Percentiles rank a stretch among this genome's conserved stretches.
phyloP scores from a whole-genome alignment of 768 basidiomycete genomes.

The Podaxis rugospora region DNA sequence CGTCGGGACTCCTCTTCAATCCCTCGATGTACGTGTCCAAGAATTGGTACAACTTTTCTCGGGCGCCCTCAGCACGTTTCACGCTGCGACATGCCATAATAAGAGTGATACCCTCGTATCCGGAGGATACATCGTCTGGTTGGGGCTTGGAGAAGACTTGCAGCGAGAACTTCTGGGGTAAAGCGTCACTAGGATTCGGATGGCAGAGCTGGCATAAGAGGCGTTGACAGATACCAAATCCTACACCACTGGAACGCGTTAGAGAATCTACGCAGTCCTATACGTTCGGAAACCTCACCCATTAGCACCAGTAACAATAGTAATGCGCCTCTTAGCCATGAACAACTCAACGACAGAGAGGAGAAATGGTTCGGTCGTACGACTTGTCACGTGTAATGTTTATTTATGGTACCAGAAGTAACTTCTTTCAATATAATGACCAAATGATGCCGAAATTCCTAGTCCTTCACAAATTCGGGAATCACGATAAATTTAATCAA shows the following conservation, averaged over 20 bases:
- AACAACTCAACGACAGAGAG: conserved; percentile 19
- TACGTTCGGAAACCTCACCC: conserved; percentile 34
- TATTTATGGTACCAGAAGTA: background rate
- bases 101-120: conserved; percentile 58
- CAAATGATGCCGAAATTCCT: too few relatives aligned
- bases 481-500: too few relatives aligned
- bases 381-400: conserved; percentile 5
- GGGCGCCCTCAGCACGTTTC: conserved; percentile 59
- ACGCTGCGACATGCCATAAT: conserved; percentile 77
- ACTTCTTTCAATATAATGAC: background rate
- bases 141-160: conserved; percentile 26
- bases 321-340: conserved; percentile 34
- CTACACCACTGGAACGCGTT: conserved; percentile 57
- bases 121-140: conserved; percentile 14
- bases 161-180: conserved; percentile 28
- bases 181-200: conserved; percentile 43
- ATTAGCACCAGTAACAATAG: conserved; percentile 72
- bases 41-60: conserved; percentile 43
- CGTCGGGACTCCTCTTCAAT: conserved; percentile 28
- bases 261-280: background rate
- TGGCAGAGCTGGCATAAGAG: conserved; percentile 66
- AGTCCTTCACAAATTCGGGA: too few relatives aligned
- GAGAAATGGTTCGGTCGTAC: conserved; percentile 11
- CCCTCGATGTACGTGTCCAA: conserved; percentile 51
- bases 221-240: conserved; percentile 79